Base-by-base conservation (phyloP, 257 asterid genomes). In the Ballota nigra region DNA sequence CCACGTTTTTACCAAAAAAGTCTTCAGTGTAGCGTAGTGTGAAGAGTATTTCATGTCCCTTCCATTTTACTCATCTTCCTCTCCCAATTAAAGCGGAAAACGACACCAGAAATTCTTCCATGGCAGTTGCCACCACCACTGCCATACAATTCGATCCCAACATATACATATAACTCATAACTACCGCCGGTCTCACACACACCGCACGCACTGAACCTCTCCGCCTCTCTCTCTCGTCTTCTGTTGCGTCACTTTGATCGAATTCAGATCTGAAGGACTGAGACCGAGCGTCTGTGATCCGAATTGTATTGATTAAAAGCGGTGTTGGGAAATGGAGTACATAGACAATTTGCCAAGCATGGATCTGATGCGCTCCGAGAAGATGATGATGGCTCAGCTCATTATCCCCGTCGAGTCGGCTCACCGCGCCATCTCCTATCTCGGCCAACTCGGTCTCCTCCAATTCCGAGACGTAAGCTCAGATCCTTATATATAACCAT, bases 281-380 rank as follows among this genome's bases (percentile, higher is more conserved):
- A 38, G 47, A 63, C 53, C 45, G 68, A 41, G 59, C 64, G 63
- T 63, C 52, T 58, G 60, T 73, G 84, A 80, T 76, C 81, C 55
- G 60, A 36, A 47, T 61, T 40, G 40, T 26, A 72, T 62, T 28
- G 41, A 22, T 5, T 53, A 13, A 11, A 64, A 60, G 58, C 40
- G 74, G 78, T 77, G 83, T 83, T 75, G 84, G 79, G 79, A 72
- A 81, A 94, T 93, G 98, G 94, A 87, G 88, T 86, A 75, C 84
- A 77, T 91, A 63, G 83, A 84, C 74, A 91, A 83, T 63, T 82
- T 94, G 79, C 95, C 98, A 61, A 72, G 82, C 70, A 94, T 94
- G 97, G 98, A 91, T 91, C 96, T 94, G 97, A 91, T 94, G 98
- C 97, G 98, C 76, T 91, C 97, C 72, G 99, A 95, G 91, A 85